Base-by-base conservation (phyloP, 306 rosid genomes). In the Quercus variabilis region DNA sequence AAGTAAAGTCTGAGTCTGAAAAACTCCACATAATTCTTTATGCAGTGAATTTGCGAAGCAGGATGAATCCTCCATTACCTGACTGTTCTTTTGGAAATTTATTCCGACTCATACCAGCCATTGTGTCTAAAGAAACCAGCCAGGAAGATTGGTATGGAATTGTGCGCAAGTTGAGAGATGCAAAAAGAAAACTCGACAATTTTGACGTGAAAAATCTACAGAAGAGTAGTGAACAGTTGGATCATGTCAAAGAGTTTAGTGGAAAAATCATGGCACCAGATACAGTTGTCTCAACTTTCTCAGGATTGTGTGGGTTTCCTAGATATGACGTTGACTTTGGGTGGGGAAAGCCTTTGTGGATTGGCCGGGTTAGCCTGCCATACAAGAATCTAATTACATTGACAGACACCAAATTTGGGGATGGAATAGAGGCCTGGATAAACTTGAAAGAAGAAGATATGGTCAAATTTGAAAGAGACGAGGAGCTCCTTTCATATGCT, bases 331-430 rank as follows among this genome's bases (percentile, higher is more conserved):
- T 41, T 41, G 46, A 41, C 46, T 41, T 41, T 41, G 46, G 46
- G 11, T 41, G 87, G 88, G 86, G 90, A 21, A 85, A 80, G 20
- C 88, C 90, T 14, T 43, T 56, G 0, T 85, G 87, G 88, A 85
- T 83, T 31, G 69, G 71, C 7, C 58, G 84, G 15, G 63, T 73
- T 14, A 82, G 81, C 57, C 6, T 75, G 19, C 49, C 79, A 3
- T 38, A 55, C 3, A 65, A 11, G 67, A 87, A 87, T 54, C n/a
- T 38, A 11, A 64, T 82, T 0, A 8, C 28, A n/a, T 74, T 82
- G 25, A 79, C 85, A 71, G 83, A 19, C 46, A 41, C 46, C 46
- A 41, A 41, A 41, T 41, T 8, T 41, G 46, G 46, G 46, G 46
- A 41, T 41, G 46, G 46, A 41, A 41, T 41, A 41, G 46, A 41